Percentiles rank a stretch among this genome's conserved stretches.
These are phyloP conservation scores for Penicillium tannophilum DNA, from an alignment of 495 filamentous ascomycete species.

Conservation along the genomic window DNA sequence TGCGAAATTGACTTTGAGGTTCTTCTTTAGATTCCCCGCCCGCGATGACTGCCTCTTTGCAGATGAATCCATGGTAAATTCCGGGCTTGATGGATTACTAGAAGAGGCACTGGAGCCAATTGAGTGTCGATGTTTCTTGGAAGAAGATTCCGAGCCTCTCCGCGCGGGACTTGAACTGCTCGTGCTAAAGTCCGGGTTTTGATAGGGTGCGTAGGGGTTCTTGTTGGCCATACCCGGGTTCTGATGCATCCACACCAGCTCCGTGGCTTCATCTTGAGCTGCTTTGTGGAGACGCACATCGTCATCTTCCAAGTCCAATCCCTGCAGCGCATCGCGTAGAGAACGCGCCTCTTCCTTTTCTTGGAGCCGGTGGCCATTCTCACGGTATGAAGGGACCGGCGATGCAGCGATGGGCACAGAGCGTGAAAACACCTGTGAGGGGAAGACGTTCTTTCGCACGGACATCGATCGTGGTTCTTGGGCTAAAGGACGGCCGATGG, in stretches of 20 bases:
- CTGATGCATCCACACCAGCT: constrained; percentile 83
- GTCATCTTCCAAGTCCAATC: constrained; percentile 75
- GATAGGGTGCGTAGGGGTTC: constrained; percentile 62
- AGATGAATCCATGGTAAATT: constrained; percentile 14
- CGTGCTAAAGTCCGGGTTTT: constrained; percentile 53
- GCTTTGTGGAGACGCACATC: constrained; percentile 70
- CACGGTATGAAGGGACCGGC: constrained; percentile 69
- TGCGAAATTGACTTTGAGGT: constrained; percentile 47
- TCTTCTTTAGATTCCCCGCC: constrained; percentile 35
- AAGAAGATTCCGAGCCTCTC: constrained; percentile 34
- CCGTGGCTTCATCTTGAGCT: constrained; percentile 83
- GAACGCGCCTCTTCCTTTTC: constrained; percentile 83
- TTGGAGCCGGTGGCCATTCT: constrained; percentile 79
- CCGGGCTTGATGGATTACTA: constrained; percentile 27
- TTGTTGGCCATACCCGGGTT: constrained; percentile 59
- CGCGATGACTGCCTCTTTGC: constrained; percentile 22
- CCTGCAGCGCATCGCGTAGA: constrained; percentile 76
- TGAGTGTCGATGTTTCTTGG: constrained; percentile 24
- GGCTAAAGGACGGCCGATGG: constrained; percentile 46
- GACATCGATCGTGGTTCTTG: constrained; percentile 44
- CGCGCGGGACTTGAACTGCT: constrained; percentile 54
- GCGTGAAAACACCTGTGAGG: constrained; percentile 38
- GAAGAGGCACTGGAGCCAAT: constrained; percentile 28
- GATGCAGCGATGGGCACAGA: constrained; percentile 26
- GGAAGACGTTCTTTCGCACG: constrained; percentile 45